A percentile compares a stretch with the other conserved stretches of the same genome.
phyloP scores from a whole-genome alignment of 1,284 basidiomycete genomes.

The Leccinum discolor region DNA sequence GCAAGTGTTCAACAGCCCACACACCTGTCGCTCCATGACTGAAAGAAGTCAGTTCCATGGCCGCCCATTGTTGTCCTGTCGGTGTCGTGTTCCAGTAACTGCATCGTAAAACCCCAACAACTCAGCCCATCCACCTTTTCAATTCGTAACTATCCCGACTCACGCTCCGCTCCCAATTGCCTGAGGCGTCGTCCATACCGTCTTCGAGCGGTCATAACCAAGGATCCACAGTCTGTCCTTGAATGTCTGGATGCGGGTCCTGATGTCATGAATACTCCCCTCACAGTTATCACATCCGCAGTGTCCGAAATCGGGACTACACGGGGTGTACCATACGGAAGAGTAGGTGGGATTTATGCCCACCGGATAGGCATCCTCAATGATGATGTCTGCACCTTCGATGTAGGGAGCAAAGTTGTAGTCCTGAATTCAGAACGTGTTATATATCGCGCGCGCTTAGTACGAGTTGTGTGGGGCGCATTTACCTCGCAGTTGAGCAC shows the following conservation, averaged over 20 bases:
- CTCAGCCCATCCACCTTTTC: neutral
- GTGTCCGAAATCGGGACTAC: constrained; percentile 31
- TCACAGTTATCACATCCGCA: constrained; percentile 33
- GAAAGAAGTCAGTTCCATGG: constrained; percentile 26
- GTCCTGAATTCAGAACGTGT: constrained; percentile 31
- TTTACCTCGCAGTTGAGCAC: constrained; percentile 66
- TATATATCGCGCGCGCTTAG: neutral
- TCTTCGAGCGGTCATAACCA: constrained; percentile 28
- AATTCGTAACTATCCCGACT: constrained; percentile 3
- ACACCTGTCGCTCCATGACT: constrained; percentile 30
- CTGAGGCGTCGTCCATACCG: constrained; percentile 31
- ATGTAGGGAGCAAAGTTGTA: constrained; percentile 64
- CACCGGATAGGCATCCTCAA: constrained; percentile 30
- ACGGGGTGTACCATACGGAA: constrained; percentile 28
- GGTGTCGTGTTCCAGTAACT: constrained; percentile 32
- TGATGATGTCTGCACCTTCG: constrained; percentile 59
- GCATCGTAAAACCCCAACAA: neutral
- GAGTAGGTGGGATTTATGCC: constrained; percentile 34
- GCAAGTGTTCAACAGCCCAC: neutral
- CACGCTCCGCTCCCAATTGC: constrained; percentile 27
- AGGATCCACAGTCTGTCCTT: constrained; percentile 30
- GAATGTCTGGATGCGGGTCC: constrained; percentile 24
- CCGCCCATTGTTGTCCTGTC: constrained; percentile 27
- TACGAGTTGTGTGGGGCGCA: neutral
- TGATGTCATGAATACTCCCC: constrained; percentile 27